A percentile compares a stretch with the other conserved stretches of the same genome.
Conservation (phyloP, 2,329 filamentous ascomycete genomes). For the Mycosphaerella arachidis region DNA sequence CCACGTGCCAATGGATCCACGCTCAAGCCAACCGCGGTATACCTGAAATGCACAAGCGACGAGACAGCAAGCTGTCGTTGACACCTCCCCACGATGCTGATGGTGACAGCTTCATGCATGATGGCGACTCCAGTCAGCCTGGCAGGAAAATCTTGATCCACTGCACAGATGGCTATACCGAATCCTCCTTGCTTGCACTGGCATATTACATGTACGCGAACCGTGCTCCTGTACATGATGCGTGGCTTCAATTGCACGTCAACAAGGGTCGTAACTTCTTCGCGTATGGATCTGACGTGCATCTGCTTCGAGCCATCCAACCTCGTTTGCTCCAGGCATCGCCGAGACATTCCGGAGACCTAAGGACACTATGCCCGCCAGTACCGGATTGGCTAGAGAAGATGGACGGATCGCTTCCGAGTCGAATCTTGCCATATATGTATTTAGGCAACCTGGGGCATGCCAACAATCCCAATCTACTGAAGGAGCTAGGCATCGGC, state of each 20-base stretch:
- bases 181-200: conserved; percentile 81
- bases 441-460: conserved; percentile 91
- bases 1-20: conserved; percentile 87
- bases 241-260: conserved; percentile 82
- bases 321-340: conserved; percentile 69
- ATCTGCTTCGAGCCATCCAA: conserved; percentile 71
- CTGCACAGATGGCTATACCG: conserved; percentile 93
- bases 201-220: conserved; percentile 93
- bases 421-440: conserved; percentile 85
- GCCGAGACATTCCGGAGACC: conserved; percentile 49
- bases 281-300: conserved; percentile 86
- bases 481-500: conserved; percentile 73
- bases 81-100: conserved; percentile 43
- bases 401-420: conserved; percentile 87
- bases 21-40: conserved; percentile 60
- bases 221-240: conserved; percentile 71
- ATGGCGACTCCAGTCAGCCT: conserved; percentile 18
- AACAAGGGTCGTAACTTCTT: conserved; percentile 88
- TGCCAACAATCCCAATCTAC: conserved; percentile 84
- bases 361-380: conserved; percentile 49
- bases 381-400: conserved; percentile 76
- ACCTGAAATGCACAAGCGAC: conserved; percentile 23
- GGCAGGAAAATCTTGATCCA: conserved; percentile 78
- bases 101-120: conserved; percentile 54
- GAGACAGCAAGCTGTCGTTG: conserved; percentile 42